Base-by-base conservation (phyloP, 2,329 filamentous ascomycete species). In the Penicillium sp. region DNA sequence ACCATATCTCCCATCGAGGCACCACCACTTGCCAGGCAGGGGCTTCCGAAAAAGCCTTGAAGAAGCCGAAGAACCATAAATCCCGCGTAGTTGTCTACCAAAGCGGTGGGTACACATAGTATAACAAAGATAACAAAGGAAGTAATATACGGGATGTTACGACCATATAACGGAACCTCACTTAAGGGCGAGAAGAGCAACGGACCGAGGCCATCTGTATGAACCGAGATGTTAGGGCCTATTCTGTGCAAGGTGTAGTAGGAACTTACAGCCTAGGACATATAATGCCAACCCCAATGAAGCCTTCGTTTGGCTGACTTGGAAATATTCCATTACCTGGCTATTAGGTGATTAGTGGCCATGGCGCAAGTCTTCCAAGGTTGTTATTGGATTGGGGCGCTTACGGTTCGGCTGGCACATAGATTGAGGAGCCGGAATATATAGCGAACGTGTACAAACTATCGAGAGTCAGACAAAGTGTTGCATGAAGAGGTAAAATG, bases 61-160 rank as follows among this genome's bases (percentile, higher is more conserved):
- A 87, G 70, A 72, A 87, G 87, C 1, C 85, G 79, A 9, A 85
- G 74, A 13, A 86, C 81, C 62, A 88, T 79, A n/a, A 90, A 77
- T 0, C 85, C 84, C 0, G 81, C 72, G 50, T 83, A 87, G 72
- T 84, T 86, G 38, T 80, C 71, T 2, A 82, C 82, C 0, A 88
- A 68, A 0, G 85, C 83, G 0, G 84, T 82, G 0, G 85, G 85
- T 16, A 89, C 78, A 5, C 80, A 82, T 16, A 89, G 68, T 56
- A 89, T 78, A 44, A 87, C 82, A 69, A 88, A 90, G 29, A 89
- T 73, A 54, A 81, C 79, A 73, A 89, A 84, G 20, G 86, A 86
- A 57, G 81, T 69, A 31, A 86, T 80, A 71, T 89, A 89, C 14
- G 87, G 80, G 0, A 83, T 83, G 63, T 85, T 88, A 6, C 87